Evolutionary conservation across 257 asterid species (phyloP), one percentile per base, ranked within the genome.

Genomic region (Rhazya stricta): DNA sequence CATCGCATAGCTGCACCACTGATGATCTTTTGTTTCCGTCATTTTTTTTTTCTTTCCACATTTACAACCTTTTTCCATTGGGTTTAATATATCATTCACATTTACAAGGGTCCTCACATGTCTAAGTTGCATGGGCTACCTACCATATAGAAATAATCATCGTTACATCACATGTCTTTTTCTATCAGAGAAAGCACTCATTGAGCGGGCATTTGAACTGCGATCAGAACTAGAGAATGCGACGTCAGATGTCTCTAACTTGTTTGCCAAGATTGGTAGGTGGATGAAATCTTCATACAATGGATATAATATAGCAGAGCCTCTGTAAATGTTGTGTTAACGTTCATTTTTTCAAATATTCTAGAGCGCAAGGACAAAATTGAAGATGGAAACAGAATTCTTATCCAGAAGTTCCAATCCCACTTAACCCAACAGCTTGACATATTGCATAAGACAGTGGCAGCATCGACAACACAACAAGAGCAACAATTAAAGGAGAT

Each of bases 321-420:
- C 42, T 56, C 9, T 34, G 58, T 39, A 50, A 72, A 66, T 76
- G 68, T 67, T 36, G 53, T 57, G 72, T 76, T 68, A 79, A 32
- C 48, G 39, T 66, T 76, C 5, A 54, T 71, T 46, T 56, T 48
- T 51, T 56, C 36, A 78, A 54, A 67, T 78, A 34, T 81, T 85
- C 53, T 93, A 95, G 99, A 92, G 76, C 95, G 90, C 87, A 92
- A 91, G 88, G 96, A 91, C 86, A 91, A 91, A 84, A 89, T 92
- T 71, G 98, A 95, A 86, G 93, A 92, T 69, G 98, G 81, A 54
- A 95, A 95, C 82, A 85, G 87, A 88, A 80, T 84, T 82, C 96
- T 91, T 67, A 76, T 95, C 81, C 96, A 90, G 69, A 89, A 83
- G 41, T 91, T 95, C 80, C 98, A 89, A 84, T 85, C 88, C 73